Evolutionary conservation across 768 basidiomycete genomes (phyloP).

Genomic region (Phlegmacium glaucopus): DNA sequence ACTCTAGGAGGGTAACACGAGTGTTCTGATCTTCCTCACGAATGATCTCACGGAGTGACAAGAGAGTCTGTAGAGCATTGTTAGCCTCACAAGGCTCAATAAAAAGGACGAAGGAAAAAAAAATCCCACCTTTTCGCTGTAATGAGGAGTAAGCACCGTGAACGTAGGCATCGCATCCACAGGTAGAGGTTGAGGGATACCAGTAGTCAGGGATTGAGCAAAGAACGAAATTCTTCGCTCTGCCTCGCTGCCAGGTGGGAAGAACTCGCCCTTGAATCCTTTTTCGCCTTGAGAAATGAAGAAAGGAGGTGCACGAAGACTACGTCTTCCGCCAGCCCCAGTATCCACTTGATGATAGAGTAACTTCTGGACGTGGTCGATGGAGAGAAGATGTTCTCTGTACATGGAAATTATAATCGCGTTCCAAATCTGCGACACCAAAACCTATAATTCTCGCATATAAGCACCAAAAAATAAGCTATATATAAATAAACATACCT

Average conservation of each 20-base stretch:
- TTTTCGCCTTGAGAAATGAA: conserved; percentile 96
- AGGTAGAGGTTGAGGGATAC: conserved; percentile 87
- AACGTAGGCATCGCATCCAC: conserved; percentile 99
- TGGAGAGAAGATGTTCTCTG: conserved; percentile 96
- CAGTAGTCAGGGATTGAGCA: conserved; percentile 95
- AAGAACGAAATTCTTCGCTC: conserved; percentile 99
- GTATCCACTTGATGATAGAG: conserved; percentile 95
- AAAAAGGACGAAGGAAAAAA: conserved; percentile 1
- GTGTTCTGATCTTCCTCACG: conserved; percentile 97
- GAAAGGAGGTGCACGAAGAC: conserved; percentile 93
- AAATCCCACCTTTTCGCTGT: conserved; percentile 86
- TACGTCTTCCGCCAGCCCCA: conserved; percentile 77
- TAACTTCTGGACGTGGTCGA: conserved; percentile 97
- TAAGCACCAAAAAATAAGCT: background rate
- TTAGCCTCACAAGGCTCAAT: background rate
- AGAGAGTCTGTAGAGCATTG: conserved; percentile 60
- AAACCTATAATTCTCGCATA: conserved; percentile 50
- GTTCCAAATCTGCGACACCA: conserved; percentile 99
- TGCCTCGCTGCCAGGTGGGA: conserved; percentile 92
- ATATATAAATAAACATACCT: conserved; percentile 49
- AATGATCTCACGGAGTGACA: conserved; percentile 97
- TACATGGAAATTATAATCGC: conserved; percentile 99
- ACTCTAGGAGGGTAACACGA: conserved; percentile 95
- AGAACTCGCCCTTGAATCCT: conserved; percentile 78
- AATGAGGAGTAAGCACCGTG: conserved; percentile 97